Percentiles rank a stretch among this genome's conserved stretches.
Conservation (phyloP, 306 rosid species). For the Argentina anserina region DNA sequence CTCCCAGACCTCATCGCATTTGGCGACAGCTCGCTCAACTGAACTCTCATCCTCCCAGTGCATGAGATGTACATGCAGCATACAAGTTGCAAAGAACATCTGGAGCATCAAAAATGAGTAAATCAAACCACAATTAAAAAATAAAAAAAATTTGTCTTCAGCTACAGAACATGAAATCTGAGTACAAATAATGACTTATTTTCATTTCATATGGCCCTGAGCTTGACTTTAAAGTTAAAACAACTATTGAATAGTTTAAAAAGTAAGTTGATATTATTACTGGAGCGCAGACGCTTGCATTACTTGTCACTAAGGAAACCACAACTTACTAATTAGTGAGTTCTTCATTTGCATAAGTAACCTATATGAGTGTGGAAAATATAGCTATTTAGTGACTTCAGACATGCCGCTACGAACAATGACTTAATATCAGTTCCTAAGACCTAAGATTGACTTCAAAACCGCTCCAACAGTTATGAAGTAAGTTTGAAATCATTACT, state of each 20-base stretch:
- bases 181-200: not conserved
- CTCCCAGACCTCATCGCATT: constrained; percentile 76
- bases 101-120: constrained; percentile 38
- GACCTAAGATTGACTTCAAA: not conserved
- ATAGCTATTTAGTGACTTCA: too few relatives aligned
- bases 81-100: constrained; percentile 95
- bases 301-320: not conserved
- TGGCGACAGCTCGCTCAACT: constrained; percentile 77
- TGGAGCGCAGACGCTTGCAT: not conserved
- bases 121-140: constrained; percentile 18
- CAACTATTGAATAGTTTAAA: not conserved
- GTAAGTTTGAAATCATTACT: not conserved
- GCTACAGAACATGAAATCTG: not conserved
- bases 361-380: not conserved
- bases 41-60: constrained; percentile 79
- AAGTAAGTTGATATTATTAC: not conserved
- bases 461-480: not conserved
- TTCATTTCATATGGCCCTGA: not conserved
- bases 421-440: not conserved
- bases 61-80: constrained; percentile 89
- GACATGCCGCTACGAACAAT: not conserved
- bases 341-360: not conserved
- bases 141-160: not conserved
- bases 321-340: not conserved
- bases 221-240: not conserved